Percentiles rank a stretch among this genome's conserved stretches.
phyloP scores from a whole-genome alignment of 106 monocot genomes.

The Hemerocallis citrina region DNA sequence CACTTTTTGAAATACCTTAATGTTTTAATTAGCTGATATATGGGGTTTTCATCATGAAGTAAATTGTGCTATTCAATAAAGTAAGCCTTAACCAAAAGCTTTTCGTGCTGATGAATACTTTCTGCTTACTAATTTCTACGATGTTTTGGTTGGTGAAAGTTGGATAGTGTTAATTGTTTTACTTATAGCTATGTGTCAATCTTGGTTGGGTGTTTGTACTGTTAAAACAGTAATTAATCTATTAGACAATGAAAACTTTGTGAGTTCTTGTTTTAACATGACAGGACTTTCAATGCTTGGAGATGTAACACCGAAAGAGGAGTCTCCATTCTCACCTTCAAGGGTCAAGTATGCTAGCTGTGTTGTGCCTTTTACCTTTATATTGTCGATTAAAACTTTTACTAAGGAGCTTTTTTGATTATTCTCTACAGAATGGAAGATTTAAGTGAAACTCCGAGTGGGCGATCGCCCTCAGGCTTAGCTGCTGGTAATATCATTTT shows the following conservation, averaged over 20 bases:
- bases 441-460: slow-evolving; percentile 41
- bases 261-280: not conserved
- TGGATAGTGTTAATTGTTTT: not conserved
- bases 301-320: slow-evolving; percentile 64
- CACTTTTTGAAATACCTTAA: no score
- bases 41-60: not conserved
- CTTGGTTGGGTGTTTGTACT: no score
- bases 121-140: not conserved
- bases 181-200: not conserved
- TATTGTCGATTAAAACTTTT: not conserved
- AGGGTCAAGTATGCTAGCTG: slow-evolving; percentile 72
- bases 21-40: no score
- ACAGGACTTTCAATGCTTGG: slow-evolving; percentile 62
- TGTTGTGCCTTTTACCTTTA: not conserved
- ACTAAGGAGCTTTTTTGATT: slow-evolving; percentile 5
- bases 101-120: not conserved
- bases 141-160: no score
- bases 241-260: not conserved
- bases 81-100: slow-evolving; percentile 1
- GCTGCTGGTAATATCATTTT: slow-evolving; percentile 35
- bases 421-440: slow-evolving; percentile 61
- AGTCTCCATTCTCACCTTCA: slow-evolving; percentile 88
- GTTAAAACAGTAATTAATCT: not conserved
- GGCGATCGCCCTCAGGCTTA: slow-evolving; percentile 56
- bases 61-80: not conserved